These are phyloP conservation scores for Tephrocybe rancida DNA, from an alignment of 768 basidiomycete species.

Conservation along the genomic window DNA sequence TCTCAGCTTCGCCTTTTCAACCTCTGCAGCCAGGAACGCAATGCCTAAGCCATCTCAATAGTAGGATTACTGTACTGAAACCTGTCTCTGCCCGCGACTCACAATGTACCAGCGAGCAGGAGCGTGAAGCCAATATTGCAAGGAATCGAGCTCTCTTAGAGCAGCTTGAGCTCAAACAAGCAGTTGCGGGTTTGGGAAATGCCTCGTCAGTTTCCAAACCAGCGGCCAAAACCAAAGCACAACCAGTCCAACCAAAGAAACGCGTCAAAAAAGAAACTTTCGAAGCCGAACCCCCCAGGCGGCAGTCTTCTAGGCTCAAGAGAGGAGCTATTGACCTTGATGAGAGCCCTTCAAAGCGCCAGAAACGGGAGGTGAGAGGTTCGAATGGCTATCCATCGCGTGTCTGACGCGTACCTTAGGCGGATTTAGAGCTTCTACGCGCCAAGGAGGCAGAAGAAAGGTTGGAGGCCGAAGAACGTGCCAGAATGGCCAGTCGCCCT, in stretches of 20 bases:
- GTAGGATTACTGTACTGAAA: constrained; percentile 31
- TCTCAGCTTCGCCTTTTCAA: neutral
- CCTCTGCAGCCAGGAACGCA: neutral
- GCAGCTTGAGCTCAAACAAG: constrained; percentile 66
- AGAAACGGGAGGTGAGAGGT: constrained; percentile 61
- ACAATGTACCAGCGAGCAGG: constrained; percentile 50
- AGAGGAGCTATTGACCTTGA: constrained; percentile 50
- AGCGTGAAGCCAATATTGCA: constrained; percentile 82
- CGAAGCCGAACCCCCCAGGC: constrained; percentile 51
- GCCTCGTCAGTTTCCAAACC: constrained; percentile 38
- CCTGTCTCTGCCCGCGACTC: neutral
- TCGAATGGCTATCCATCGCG: neutral
- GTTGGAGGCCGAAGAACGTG: constrained; percentile 62
- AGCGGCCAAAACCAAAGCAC: constrained; percentile 44
- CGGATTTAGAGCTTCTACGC: constrained; percentile 50
- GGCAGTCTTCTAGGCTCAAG: constrained; percentile 68
- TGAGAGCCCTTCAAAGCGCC: constrained; percentile 66
- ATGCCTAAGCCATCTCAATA: constrained; percentile 55
- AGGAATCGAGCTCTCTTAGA: constrained; percentile 77
- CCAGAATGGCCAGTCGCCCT: constrained; percentile 65
- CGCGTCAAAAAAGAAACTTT: constrained; percentile 52
- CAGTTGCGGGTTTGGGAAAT: constrained; percentile 48
- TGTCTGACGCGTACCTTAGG: constrained; percentile 28
- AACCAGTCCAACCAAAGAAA: constrained; percentile 64
- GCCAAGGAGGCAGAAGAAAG: constrained; percentile 63